Conservation (phyloP, 495 filamentous ascomycete genomes). For the Gamarada debralockiae region DNA sequence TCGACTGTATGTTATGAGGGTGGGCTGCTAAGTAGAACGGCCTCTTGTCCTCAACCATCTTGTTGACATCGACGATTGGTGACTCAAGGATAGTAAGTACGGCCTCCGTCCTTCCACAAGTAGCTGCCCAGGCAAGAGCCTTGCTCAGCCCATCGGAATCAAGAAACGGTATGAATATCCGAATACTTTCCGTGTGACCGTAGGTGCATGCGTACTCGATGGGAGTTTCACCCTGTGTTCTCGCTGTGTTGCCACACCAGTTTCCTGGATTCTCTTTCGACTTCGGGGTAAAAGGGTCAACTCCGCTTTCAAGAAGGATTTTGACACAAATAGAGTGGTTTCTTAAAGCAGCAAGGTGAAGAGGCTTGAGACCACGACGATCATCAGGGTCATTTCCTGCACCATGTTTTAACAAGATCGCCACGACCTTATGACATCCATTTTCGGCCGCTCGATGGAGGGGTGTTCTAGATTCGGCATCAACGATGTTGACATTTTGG, state of each 20-base stretch:
- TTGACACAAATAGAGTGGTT: conserved; percentile 14
- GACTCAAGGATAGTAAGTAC: conserved; percentile 19
- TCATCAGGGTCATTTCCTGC: conserved; percentile 16
- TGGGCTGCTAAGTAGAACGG: conserved; percentile 24
- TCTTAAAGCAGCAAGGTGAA: conserved; percentile 23
- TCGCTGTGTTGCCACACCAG: not conserved
- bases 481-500: conserved; percentile 6
- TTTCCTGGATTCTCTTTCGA: conserved; percentile 11
- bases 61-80: conserved; percentile 1
- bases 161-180: conserved; percentile 3
- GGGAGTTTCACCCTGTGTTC: conserved; percentile 11
- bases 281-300: conserved; percentile 21
- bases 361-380: conserved; percentile 20
- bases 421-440: conserved; percentile 18
- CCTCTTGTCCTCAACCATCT: conserved; percentile 13
- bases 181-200: conserved; percentile 7
- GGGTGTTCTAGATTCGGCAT: conserved; percentile 17
- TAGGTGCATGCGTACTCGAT: conserved; percentile 13
- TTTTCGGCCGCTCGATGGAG: conserved; percentile 21
- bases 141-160: conserved; percentile 8
- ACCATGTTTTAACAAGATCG: conserved; percentile 17
- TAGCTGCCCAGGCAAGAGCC: conserved; percentile 25
- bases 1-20: conserved; percentile 1
- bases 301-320: conserved; percentile 20
- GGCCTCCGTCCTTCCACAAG: conserved; percentile 7